Evolutionary conservation across 192 early-diverging fungal genomes (phyloP), one percentile per base, ranked within the genome.

Genomic region (Coemansia sp.): DNA sequence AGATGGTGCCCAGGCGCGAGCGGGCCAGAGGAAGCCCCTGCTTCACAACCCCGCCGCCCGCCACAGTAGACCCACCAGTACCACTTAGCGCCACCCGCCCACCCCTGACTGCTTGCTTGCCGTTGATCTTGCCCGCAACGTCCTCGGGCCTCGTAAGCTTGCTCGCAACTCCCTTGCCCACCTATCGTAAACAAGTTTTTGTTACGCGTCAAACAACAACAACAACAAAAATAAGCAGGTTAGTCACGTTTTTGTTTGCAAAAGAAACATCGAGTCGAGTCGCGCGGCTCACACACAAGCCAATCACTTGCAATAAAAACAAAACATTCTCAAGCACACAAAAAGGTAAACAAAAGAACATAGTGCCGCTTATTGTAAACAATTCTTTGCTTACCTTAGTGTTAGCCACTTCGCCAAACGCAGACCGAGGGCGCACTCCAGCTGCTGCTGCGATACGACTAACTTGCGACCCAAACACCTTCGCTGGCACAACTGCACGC

Each of bases 101-200:
- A 17, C 38, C 36, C 48, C 61, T 68, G 25, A 34, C 46, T 12
- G 9, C 8, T 5, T 39, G 32, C 62, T 58, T 65, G 21, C 58
- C 55, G 17, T 57, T 46, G 15, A 70, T 27, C 51, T 58, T 72
- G n/a, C 66, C 58, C 5, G 58, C 64, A 32, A 67, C 61, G 5
- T 72, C 72, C 4, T 53, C 50, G 1, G 80, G 80, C 75, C 77
- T 82, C 51, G 53, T 58, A 5, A 78, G 62, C 60, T 62, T 73
- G 4, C 68, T 27, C 2, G 62, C 59, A 14, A 37, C 32, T 9
- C 39, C 62, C 41, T 76, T 63, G 8, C 34, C 55, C 14, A 58
- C 14, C 55, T 58, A 58, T 58, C 6, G 55, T 58, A 58, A n/a
- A 58, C 27, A 32, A 58, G 9, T 7, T 21, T 48, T 21, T 12